phyloP scores from a whole-genome alignment of 2,329 filamentous ascomycete genomes.

The Cucurbitaria berberidis region DNA sequence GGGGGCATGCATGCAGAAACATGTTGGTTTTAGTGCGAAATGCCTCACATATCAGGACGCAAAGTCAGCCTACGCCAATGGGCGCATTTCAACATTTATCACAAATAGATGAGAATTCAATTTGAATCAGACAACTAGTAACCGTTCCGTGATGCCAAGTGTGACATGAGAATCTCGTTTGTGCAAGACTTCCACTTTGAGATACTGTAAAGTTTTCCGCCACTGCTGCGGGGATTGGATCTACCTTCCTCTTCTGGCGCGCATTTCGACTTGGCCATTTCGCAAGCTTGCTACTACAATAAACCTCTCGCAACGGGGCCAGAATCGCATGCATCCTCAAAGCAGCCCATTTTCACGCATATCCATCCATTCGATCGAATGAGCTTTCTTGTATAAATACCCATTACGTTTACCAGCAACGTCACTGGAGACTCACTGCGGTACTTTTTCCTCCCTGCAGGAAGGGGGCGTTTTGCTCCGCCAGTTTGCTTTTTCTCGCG shows the following conservation, averaged over 20 bases:
- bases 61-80: not conserved
- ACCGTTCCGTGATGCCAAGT: not conserved
- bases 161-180: not conserved
- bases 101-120: not conserved
- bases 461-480: not conserved
- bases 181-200: not conserved
- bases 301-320: not conserved
- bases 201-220: not conserved
- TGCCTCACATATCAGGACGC: not conserved
- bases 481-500: constrained; percentile 3
- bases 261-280: too few species aligned
- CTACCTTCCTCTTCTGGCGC: not conserved
- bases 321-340: not conserved
- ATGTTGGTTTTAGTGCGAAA: not conserved
- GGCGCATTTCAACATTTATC: not conserved
- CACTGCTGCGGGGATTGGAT: not conserved
- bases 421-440: not conserved
- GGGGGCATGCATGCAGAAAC: not conserved
- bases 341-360: not conserved
- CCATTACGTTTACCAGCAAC: not conserved
- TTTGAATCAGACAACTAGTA: not conserved
- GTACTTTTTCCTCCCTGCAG: not conserved
- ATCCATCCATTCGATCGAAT: not conserved
- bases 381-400: not conserved
- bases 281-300: too few species aligned